Evolutionary conservation across 495 filamentous ascomycete species (phyloP).

Genomic region (Penicillium canescens): DNA sequence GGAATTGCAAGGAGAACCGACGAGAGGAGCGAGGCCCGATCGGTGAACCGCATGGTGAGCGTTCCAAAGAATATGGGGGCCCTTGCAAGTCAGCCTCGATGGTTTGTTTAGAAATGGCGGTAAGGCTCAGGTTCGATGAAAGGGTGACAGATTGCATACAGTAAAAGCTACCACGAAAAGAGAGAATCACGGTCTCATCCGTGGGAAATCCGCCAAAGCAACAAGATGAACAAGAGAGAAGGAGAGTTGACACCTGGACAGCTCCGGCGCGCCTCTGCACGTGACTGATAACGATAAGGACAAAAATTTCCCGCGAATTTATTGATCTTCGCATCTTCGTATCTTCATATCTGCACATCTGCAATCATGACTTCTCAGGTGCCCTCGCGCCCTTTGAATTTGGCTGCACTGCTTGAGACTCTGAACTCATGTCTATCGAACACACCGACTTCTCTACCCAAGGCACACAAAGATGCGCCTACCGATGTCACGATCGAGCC

Average conservation of each 20-base stretch:
- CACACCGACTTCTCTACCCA: conserved; percentile 61
- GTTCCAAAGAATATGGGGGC: conserved; percentile 8
- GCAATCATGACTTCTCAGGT: conserved; percentile 30
- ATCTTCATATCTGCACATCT: conserved; percentile 8
- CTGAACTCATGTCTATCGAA: conserved; percentile 63
- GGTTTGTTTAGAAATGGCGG: conserved; percentile 6
- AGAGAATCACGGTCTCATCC: conserved; percentile 5
- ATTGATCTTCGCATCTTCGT: neutral
- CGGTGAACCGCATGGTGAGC: conserved; percentile 42
- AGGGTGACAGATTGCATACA: neutral
- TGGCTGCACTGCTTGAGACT: conserved; percentile 61
- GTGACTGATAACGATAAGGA: conserved; percentile 36
- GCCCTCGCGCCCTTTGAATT: conserved; percentile 22
- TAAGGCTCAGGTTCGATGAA: neutral
- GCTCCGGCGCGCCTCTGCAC: conserved; percentile 17
- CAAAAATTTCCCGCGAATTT: conserved; percentile 29
- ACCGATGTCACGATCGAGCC: conserved; percentile 53
- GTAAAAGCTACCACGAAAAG: neutral
- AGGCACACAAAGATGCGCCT: conserved; percentile 34
- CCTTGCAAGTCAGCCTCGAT: conserved; percentile 15
- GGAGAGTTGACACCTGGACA: too few species aligned
- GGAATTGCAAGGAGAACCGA: conserved; percentile 35
- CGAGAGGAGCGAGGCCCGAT: conserved; percentile 28
- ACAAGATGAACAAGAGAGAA: too few species aligned
- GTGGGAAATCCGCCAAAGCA: neutral